Conservation (phyloP, 306 rosid genomes). For the Prosopis cineraria region DNA sequence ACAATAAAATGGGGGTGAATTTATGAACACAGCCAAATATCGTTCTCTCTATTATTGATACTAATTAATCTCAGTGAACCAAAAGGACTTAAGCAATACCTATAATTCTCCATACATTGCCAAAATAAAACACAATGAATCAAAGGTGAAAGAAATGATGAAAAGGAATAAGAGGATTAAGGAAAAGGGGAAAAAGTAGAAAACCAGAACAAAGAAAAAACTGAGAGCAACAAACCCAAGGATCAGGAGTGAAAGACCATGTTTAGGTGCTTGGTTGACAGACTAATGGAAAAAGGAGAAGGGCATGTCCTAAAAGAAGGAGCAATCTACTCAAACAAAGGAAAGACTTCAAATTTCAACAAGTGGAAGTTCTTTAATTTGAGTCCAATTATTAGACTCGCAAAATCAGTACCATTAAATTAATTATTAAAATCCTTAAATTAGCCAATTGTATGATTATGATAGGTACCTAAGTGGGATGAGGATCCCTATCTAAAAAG, state of each 20-base stretch:
- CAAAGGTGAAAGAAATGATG: conserved; percentile 19
- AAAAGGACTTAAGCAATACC: conserved; percentile 19
- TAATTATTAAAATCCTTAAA: not conserved
- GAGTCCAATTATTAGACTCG: not conserved
- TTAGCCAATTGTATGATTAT: not conserved
- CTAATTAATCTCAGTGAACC: conserved; percentile 12
- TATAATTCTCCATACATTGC: conserved; percentile 13
- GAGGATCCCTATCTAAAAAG: no score
- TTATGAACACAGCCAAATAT: conserved; percentile 29
- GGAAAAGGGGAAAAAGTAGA: not conserved
- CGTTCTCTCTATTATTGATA: conserved; percentile 22
- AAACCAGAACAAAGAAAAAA: not conserved
- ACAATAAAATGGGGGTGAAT: conserved; percentile 4
- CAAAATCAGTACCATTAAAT: not conserved
- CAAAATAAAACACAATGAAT: conserved; percentile 26
- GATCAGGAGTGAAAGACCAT: conserved; percentile 8
- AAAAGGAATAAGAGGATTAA: not conserved
- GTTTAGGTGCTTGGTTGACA: not conserved
- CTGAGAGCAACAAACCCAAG: conserved; percentile 7
- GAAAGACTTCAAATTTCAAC: not conserved
- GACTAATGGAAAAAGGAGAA: not conserved
- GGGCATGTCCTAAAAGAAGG: not conserved
- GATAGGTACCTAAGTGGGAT: no score
- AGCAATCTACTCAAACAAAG: conserved; percentile 14
- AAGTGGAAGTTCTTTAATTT: not conserved